phyloP scores from a whole-genome alignment of 1,284 basidiomycete genomes.

The Meira nashicola region DNA sequence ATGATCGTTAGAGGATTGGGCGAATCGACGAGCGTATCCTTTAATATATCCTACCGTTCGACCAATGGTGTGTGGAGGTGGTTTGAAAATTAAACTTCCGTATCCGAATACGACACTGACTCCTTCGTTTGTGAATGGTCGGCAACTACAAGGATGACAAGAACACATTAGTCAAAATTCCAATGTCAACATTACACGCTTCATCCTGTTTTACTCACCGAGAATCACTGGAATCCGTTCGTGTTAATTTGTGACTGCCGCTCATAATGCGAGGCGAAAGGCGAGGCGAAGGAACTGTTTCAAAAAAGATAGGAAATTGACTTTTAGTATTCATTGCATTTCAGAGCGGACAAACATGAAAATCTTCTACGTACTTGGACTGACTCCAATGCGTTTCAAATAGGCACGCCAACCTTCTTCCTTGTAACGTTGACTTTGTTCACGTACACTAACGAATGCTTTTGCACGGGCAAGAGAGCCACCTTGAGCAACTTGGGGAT shows the following conservation, averaged over 20 bases:
- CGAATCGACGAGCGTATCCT: conserved; percentile 77
- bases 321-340: background rate
- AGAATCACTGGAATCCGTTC: background rate
- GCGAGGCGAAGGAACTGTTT: too few species aligned
- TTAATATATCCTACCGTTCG: conserved; percentile 69
- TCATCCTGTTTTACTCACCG: background rate
- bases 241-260: too few species aligned
- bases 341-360: background rate
- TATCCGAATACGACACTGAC: conserved; percentile 37
- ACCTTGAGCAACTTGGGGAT: conserved; percentile 55
- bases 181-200: background rate
- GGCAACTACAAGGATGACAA: background rate
- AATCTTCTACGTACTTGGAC: conserved; percentile 9
- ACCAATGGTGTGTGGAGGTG: conserved; percentile 47
- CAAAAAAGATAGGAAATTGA: too few species aligned
- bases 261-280: too few species aligned
- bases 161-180: background rate
- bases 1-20: conserved; percentile 80
- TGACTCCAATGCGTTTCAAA: conserved; percentile 55
- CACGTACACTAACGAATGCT: conserved; percentile 58
- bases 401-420: conserved; percentile 90
- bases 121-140: background rate
- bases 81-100: conserved; percentile 50
- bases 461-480: conserved; percentile 57
- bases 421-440: conserved; percentile 76